Evolutionary conservation across 192 early-diverging fungal species (phyloP).

Genomic region (Linnemannia exigua): DNA sequence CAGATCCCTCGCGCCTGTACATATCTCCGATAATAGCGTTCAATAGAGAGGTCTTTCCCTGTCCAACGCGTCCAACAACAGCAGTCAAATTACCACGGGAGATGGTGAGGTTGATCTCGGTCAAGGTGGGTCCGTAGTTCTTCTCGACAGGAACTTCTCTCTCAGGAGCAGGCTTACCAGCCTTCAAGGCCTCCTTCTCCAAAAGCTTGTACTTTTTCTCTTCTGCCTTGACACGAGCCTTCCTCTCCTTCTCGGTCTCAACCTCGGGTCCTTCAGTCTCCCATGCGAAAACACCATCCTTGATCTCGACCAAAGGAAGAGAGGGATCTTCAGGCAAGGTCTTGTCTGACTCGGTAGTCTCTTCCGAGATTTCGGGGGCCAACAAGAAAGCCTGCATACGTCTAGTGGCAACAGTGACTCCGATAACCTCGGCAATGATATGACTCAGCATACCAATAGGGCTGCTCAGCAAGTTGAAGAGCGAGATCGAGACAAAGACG

Average conservation of each 20-base stretch:
- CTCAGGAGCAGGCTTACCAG: conserved; percentile 41
- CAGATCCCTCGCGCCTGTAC: conserved; percentile 75
- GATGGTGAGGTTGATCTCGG: conserved; percentile 53
- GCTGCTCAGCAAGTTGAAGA: conserved; percentile 39
- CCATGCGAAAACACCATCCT: conserved; percentile 43
- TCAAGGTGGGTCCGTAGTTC: conserved; percentile 40
- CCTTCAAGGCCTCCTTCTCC: conserved; percentile 40
- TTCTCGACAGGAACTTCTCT: conserved; percentile 30
- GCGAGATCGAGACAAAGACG: conserved; percentile 38
- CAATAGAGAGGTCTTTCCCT: conserved; percentile 65
- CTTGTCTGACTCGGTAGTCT: conserved; percentile 5
- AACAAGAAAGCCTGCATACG: conserved; percentile 52
- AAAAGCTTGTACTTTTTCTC: conserved; percentile 40
- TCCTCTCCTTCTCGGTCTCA: conserved; percentile 41
- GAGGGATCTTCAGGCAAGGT: conserved; percentile 35
- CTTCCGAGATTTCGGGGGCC: conserved; percentile 33
- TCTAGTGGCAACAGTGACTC: conserved; percentile 26
- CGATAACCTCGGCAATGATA: conserved; percentile 35
- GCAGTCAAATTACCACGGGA: conserved; percentile 74
- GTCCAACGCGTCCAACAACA: conserved; percentile 86
- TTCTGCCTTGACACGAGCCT: conserved; percentile 24
- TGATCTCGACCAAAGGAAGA: conserved; percentile 36
- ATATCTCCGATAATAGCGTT: conserved; percentile 87
- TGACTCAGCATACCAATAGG: conserved; percentile 47
- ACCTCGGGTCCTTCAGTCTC: conserved; percentile 38